Conservation (phyloP, 1,284 basidiomycete species). For the Nidula niveotomentosa region DNA sequence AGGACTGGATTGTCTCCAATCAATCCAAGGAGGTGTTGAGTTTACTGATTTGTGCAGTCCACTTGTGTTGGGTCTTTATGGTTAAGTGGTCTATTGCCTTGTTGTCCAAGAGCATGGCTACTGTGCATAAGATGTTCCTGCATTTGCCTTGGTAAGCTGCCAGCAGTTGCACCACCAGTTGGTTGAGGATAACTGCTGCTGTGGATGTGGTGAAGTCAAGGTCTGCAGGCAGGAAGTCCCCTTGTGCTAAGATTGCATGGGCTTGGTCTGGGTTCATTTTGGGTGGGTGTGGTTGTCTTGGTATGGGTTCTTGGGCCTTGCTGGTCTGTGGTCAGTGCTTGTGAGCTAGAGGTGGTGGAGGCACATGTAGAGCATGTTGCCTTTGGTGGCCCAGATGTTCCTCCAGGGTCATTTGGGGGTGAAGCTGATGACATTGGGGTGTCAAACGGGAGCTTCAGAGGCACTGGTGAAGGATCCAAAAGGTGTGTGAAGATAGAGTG, state of each 20-base stretch:
- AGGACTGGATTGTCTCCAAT: background rate
- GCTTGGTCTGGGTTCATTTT: background rate
- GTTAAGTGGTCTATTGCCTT: background rate
- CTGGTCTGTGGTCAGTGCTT: background rate
- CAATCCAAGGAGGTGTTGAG: background rate
- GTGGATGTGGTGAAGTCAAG: background rate
- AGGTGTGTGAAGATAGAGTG: background rate
- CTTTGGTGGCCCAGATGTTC: no score
- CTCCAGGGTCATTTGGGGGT: background rate
- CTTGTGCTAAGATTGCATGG: background rate
- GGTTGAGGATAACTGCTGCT: background rate
- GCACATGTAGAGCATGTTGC: no score
- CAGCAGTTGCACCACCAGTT: background rate
- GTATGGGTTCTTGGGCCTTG: background rate
- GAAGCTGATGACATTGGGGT: background rate
- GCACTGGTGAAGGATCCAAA: background rate
- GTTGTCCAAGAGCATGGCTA: background rate
- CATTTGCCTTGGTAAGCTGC: background rate
- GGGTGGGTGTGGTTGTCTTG: background rate
- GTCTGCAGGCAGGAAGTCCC: background rate
- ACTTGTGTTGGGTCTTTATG: background rate
- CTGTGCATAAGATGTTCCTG: background rate
- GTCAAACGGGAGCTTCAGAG: background rate
- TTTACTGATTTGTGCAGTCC: background rate
- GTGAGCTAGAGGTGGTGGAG: background rate